A percentile compares a stretch with the other conserved stretches of the same genome.
These are phyloP conservation scores for Hydrangea macrophylla DNA, from an alignment of 148 eudicot genomes.

Conservation along the genomic window DNA sequence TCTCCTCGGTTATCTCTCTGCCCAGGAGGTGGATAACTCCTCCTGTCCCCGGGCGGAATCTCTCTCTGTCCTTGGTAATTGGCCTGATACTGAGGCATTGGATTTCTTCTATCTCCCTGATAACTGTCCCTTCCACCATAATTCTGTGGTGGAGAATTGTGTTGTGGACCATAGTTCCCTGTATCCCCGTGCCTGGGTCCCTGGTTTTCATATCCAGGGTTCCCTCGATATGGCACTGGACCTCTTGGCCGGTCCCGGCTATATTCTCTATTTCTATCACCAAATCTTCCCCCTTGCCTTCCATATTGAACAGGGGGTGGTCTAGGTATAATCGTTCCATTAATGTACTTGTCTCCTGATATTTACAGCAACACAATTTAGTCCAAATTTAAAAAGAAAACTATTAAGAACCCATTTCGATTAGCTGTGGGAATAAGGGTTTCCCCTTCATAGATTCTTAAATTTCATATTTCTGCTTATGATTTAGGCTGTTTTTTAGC, in stretches of 20 bases:
- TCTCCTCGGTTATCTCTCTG: no score
- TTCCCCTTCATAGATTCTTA: no score
- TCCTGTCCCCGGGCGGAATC: no score
- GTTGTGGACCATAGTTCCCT: constrained; percentile 39
- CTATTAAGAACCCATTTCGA: no score
- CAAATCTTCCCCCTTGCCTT: constrained; percentile 38
- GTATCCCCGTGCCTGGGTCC: constrained; percentile 35
- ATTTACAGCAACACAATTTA: constrained; percentile 15
- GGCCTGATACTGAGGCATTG: constrained; percentile 36
- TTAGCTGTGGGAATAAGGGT: no score
- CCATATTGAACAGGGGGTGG: constrained; percentile 85
- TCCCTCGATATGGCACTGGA: constrained; percentile 28
- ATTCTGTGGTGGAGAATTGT: constrained; percentile 24
- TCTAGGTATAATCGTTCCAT: constrained; percentile 83
- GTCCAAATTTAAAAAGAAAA: no score
- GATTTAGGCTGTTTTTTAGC: no score
- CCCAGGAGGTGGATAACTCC: no score
- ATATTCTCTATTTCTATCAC: constrained; percentile 28
- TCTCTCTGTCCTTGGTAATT: no score
- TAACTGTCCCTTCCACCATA: constrained; percentile 28
- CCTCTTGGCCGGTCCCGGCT: constrained; percentile 27
- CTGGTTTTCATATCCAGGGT: constrained; percentile 35
- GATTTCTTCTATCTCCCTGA: constrained; percentile 25
- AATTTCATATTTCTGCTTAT: no score
- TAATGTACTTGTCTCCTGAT: constrained; percentile 82